Conservation (phyloP, 2,329 filamentous ascomycete genomes). For the Salinomyces thailandicus region DNA sequence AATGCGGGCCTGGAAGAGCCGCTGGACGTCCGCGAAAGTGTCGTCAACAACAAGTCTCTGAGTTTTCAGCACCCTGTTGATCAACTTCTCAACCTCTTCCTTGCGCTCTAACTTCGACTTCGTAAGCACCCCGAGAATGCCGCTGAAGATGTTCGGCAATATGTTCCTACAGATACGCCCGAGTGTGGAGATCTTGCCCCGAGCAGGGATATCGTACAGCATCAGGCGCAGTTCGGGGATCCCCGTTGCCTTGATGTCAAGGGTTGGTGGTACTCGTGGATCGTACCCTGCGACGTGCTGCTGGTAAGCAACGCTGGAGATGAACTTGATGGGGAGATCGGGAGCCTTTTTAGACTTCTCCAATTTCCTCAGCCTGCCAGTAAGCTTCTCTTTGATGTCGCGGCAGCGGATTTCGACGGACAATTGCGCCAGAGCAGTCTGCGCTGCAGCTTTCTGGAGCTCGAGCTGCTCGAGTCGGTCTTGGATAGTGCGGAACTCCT, state of each 20-base stretch:
- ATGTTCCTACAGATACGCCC: slow-evolving; percentile 1
- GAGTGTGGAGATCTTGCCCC: slow-evolving; percentile 8
- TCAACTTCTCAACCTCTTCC: slow-evolving; percentile 5
- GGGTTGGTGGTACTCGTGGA: slow-evolving; percentile 5
- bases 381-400: background rate
- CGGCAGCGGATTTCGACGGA: slow-evolving; percentile 5
- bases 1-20: background rate
- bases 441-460: background rate
- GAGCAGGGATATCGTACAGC: slow-evolving; percentile 10
- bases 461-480: background rate
- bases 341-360: slow-evolving; percentile 6
- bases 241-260: slow-evolving; percentile 12
- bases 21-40: background rate
- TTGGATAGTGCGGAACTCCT: background rate
- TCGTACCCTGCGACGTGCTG: slow-evolving; percentile 10
- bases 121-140: slow-evolving; percentile 8
- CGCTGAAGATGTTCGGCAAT: slow-evolving; percentile 8
- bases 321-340: slow-evolving; percentile 10
- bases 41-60: background rate
- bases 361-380: slow-evolving; percentile 4
- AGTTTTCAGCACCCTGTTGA: background rate
- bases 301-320: slow-evolving; percentile 13
- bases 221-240: slow-evolving; percentile 10
- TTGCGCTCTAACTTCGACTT: slow-evolving; percentile 10
- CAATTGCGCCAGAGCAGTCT: slow-evolving; percentile 5